phyloP scores from a whole-genome alignment of 2,329 filamentous ascomycete species.

The Aureobasidium lini region DNA sequence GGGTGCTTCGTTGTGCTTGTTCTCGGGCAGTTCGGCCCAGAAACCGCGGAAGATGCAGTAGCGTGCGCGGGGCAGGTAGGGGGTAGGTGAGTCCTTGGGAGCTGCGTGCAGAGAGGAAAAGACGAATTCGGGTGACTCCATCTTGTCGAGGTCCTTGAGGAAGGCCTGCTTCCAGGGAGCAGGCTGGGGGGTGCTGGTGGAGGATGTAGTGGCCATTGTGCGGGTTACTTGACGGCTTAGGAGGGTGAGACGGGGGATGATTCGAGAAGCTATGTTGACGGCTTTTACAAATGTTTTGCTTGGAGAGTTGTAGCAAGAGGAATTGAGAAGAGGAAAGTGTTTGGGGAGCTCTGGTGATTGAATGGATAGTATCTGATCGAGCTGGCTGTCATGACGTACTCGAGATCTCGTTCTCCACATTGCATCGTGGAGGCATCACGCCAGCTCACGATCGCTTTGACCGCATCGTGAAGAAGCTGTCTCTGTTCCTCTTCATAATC shows the following conservation, averaged over 20 bases:
- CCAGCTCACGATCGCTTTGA: not conserved
- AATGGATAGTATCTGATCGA: not conserved
- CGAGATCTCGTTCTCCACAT: slow-evolving; percentile 4
- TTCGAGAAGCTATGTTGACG: slow-evolving; percentile 34
- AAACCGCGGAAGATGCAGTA: slow-evolving; percentile 82
- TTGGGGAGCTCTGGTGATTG: not conserved
- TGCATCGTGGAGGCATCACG: not conserved
- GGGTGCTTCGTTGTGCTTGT: slow-evolving; percentile 64
- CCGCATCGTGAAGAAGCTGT: not conserved
- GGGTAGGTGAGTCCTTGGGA: slow-evolving; percentile 32
- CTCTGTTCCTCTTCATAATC: not conserved
- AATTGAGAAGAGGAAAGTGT: not conserved
- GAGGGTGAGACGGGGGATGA: slow-evolving; percentile 30
- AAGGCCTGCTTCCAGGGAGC: slow-evolving; percentile 49
- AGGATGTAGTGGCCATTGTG: slow-evolving; percentile 41
- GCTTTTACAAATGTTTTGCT: not conserved
- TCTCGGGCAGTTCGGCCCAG: slow-evolving; percentile 65
- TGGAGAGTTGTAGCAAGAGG: too few relatives aligned
- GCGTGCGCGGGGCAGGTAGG: slow-evolving; percentile 52
- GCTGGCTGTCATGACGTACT: slow-evolving; percentile 3
- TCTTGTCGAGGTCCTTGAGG: slow-evolving; percentile 41
- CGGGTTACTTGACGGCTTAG: slow-evolving; percentile 27
- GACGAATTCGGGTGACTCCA: slow-evolving; percentile 44
- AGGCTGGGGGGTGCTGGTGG: slow-evolving; percentile 26
- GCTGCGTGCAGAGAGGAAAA: slow-evolving; percentile 42